A percentile compares a stretch with the other conserved stretches of the same genome.
Conservation (phyloP, 1,284 basidiomycete species). For the Tilletiopsis washingtonensis region DNA sequence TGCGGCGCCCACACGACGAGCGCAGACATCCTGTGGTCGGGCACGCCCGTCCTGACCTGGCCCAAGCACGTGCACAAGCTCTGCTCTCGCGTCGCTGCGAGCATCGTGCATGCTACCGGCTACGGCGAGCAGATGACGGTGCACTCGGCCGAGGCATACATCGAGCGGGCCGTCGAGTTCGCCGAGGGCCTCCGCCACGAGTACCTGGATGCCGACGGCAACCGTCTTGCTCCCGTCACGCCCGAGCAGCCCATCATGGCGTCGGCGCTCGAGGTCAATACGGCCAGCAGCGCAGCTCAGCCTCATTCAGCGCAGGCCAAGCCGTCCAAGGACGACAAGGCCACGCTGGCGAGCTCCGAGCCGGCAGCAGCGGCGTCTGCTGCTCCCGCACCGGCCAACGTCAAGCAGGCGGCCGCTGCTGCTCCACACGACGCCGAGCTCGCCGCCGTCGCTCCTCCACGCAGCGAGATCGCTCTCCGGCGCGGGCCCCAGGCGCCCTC, state of each 20-base stretch:
- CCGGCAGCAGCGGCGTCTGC: constrained; percentile 7
- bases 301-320: constrained; percentile 2
- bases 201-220: constrained; percentile 15
- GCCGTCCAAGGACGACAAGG: neutral
- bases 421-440: constrained; percentile 10
- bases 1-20: constrained; percentile 62
- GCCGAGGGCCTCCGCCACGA: constrained; percentile 50
- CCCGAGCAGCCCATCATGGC: neutral
- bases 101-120: constrained; percentile 57
- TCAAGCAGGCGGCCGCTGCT: constrained; percentile 17
- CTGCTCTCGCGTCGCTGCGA: constrained; percentile 59
- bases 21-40: constrained; percentile 59
- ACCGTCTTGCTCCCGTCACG: neutral
- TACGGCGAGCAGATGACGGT: constrained; percentile 57
- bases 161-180: constrained; percentile 54
- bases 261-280: constrained; percentile 4
- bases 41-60: constrained; percentile 59
- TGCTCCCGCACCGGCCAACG: constrained; percentile 20
- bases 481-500: constrained; percentile 12
- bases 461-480: constrained; percentile 11
- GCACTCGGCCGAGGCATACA: constrained; percentile 53
- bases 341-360: neutral
- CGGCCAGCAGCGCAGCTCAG: constrained; percentile 2
- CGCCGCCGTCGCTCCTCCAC: constrained; percentile 10
- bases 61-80: constrained; percentile 58